Conservation (phyloP, 75 land plant species). For the Chamaecyparis obtusa region DNA sequence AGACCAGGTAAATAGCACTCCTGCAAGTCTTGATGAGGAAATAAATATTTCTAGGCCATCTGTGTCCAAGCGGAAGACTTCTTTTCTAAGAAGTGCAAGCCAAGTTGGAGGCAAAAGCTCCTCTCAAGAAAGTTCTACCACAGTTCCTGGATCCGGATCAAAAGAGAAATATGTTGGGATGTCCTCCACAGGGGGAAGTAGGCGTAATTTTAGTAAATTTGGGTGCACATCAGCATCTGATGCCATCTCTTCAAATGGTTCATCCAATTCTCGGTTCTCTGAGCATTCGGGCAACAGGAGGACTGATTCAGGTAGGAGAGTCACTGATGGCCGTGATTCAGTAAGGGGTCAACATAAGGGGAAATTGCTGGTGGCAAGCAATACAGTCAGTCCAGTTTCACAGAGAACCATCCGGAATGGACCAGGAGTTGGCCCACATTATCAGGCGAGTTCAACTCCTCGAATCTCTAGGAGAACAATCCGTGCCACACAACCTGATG, state of each 20-base stretch:
- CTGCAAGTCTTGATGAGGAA: neutral
- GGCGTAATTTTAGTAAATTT: constrained; percentile 11
- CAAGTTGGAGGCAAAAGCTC: neutral
- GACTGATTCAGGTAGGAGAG: constrained; percentile 1
- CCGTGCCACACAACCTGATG: neutral
- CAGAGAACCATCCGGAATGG: constrained; percentile 7
- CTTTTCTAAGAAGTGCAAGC: neutral
- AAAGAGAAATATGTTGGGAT: neutral
- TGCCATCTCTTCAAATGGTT: constrained; percentile 10
- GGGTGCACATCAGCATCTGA: constrained; percentile 18
- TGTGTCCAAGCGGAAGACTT: neutral
- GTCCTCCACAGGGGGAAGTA: neutral
- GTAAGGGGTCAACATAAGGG: neutral
- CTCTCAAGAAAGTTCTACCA: neutral
- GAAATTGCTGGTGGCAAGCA: constrained; percentile 2
- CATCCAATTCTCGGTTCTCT: neutral
- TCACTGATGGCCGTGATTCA: constrained; percentile 8
- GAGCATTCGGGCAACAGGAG: constrained; percentile 12
- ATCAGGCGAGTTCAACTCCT: constrained; percentile 2
- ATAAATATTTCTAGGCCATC: neutral
- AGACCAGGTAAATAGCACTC: neutral
- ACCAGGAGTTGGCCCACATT: neutral
- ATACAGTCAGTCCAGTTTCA: constrained; percentile 10
- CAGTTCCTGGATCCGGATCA: neutral
- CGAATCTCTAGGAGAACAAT: neutral